phyloP scores from a whole-genome alignment of 176 grass and related monocot species.

The Tillandsia fasciculata region DNA sequence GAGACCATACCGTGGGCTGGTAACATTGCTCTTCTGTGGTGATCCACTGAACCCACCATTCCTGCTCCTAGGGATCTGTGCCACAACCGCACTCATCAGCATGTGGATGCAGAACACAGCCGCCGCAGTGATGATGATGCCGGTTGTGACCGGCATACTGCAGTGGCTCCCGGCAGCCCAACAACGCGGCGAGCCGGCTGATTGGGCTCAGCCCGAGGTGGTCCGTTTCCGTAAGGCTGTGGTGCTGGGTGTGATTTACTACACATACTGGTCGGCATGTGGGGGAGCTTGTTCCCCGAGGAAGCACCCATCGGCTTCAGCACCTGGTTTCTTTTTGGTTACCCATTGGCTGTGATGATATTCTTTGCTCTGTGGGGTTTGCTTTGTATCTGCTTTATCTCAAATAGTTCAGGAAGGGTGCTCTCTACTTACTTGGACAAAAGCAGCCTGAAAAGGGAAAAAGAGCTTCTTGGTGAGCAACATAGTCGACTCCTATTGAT shows the following conservation, averaged over 20 bases:
- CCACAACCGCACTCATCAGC: conserved; percentile 22
- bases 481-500: too few species aligned
- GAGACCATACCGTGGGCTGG: conserved; percentile 7
- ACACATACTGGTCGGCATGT: conserved; percentile 13
- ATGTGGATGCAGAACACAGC: conserved; percentile 30
- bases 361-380: conserved; percentile 15
- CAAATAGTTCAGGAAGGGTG: not conserved
- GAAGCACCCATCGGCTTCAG: conserved; percentile 18
- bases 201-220: conserved; percentile 18
- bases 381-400: conserved; percentile 10
- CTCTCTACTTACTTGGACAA: conserved; percentile 15
- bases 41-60: conserved; percentile 15
- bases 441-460: conserved; percentile 16
- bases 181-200: not conserved
- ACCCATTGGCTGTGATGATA: conserved; percentile 7
- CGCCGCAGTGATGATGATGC: conserved; percentile 24
- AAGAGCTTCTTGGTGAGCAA: conserved; percentile 1
- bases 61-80: conserved; percentile 22
- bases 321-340: conserved; percentile 9
- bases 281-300: conserved; percentile 8
- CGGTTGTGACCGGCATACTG: conserved; percentile 17
- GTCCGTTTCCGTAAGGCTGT: conserved; percentile 12
- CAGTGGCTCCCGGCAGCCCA: not conserved
- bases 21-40: conserved; percentile 21
- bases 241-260: conserved; percentile 14